Base-by-base conservation (phyloP, 2,329 filamentous ascomycete species). In the Thielaviopsis populi region DNA sequence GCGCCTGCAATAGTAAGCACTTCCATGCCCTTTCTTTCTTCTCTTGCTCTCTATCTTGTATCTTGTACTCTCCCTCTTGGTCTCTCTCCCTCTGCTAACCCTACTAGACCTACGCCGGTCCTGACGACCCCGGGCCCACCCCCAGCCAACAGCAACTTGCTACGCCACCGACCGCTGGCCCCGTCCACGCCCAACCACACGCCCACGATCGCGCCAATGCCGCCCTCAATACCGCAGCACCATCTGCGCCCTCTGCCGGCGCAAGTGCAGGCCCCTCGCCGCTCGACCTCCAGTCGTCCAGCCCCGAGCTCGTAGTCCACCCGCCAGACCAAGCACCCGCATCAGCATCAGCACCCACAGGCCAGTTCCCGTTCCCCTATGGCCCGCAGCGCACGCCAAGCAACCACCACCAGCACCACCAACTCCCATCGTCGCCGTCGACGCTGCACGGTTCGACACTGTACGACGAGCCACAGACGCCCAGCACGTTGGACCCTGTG, bases 21-120 rank as follows among this genome's bases (percentile, higher is more conserved):
- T 24, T 3, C 7, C 11, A 7, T 27, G 8, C 41, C 41, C n/a
- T n/a, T n/a, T n/a, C n/a, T n/a, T n/a, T n/a, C n/a, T n/a, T n/a
- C n/a, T n/a, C n/a, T n/a, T n/a, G n/a, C n/a, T n/a, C n/a, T n/a
- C n/a, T n/a, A n/a, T n/a, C n/a, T n/a, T n/a, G n/a, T n/a, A n/a
- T n/a, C n/a, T n/a, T n/a, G n/a, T n/a, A n/a, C n/a, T n/a, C n/a
- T n/a, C n/a, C n/a, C n/a, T n/a, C n/a, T n/a, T n/a, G n/a, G n/a
- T n/a, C n/a, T n/a, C n/a, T n/a, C n/a, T n/a, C 37, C 50, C 8
- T 58, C 17, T 63, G 40, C 61, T 58, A 62, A 62, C 61, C 37
- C 41, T 30, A 22, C 37, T 37, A 54, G 50, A 43, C 41, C 11
- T 56, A 63, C 42, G 61, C 22, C n/a, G 40, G 24, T 22, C 30